Base-by-base conservation (phyloP, 1,139 yeast species). In the Tardiomyces blankii region DNA sequence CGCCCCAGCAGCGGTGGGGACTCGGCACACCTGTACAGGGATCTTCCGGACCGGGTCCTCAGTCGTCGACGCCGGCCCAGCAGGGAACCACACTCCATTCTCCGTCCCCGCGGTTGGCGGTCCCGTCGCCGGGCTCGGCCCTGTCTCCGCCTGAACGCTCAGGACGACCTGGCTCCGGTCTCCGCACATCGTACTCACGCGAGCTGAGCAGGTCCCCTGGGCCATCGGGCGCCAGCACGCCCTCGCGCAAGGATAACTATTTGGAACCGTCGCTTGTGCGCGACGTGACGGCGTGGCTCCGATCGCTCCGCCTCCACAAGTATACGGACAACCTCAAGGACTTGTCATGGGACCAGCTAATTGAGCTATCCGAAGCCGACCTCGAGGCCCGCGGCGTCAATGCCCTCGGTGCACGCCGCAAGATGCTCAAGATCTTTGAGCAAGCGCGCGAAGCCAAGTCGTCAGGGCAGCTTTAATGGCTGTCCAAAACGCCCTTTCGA, bases 391-490 rank as follows among this genome's bases (percentile, higher is more conserved):
- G 80, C 49, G 98, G 99, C 5, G 96, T 91, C 42, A 77, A 80
- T 53, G 97, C 98, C 0, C 73, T 91, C 53, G 98, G 98, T 7
- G 98, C 98, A 1, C 74, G 98, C 53, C 77, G 96, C 50, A 91
- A 91, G 65, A 74, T 91, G 61, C 68, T 91, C 57, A 91, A 93
- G 67, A 94, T 95, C 38, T 91, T 91, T 68, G 87, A 81, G 51
- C 82, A 81, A 47, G 94, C 89, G 42, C 78, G 75, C 57, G 79
- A 73, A 32, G 66, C 65, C 30, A 58, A 55, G 49, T 59, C 50
- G 42, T 50, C 52, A 16, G 62, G 62, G 23, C 47, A 47, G 38
- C 48, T 57, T 18, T 51, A 53, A 4, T n/a, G n/a, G n/a, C n/a
- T n/a, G n/a, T n/a, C n/a, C n/a, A 47, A 47, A 18, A n/a, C n/a